Conservation (phyloP, 495 filamentous ascomycete species). For the Arthonia radiata region DNA sequence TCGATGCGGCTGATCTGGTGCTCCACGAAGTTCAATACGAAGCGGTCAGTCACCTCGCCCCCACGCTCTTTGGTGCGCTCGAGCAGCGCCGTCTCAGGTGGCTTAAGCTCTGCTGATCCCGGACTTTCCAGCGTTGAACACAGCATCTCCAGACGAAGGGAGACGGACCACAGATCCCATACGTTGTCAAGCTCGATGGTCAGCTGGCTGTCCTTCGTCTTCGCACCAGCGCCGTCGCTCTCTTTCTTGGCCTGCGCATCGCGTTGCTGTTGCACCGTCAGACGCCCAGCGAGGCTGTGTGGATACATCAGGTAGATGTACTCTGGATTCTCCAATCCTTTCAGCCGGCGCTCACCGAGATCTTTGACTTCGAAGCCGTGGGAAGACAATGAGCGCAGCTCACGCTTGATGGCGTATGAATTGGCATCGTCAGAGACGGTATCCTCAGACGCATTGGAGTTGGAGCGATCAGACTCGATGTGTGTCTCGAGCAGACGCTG, state of each 20-base stretch:
- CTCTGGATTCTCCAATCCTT: conserved; percentile 94
- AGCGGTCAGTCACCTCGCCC: conserved; percentile 67
- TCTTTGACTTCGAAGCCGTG: conserved; percentile 95
- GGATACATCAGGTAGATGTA: conserved; percentile 86
- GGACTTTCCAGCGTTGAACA: conserved; percentile 63
- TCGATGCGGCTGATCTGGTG: conserved; percentile 90
- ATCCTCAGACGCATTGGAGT: conserved; percentile 42
- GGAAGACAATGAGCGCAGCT: conserved; percentile 64
- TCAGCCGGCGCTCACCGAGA: conserved; percentile 77
- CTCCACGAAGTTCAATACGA: conserved; percentile 67
- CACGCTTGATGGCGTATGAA: conserved; percentile 52
- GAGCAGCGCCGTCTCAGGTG: conserved; percentile 57
- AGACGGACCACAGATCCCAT: conserved; percentile 77
- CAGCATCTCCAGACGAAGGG: conserved; percentile 71
- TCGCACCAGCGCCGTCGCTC: conserved; percentile 6
- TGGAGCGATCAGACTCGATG: conserved; percentile 45
- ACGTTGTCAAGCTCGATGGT: conserved; percentile 55
- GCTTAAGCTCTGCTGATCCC: conserved; percentile 26
- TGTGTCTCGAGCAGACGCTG: conserved; percentile 74
- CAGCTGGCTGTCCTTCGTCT: conserved; percentile 13
- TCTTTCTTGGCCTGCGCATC: conserved; percentile 17
- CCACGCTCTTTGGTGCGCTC: conserved; percentile 62
- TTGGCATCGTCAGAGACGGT: conserved; percentile 42
- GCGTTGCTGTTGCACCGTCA: conserved; percentile 31
- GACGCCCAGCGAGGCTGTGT: conserved; percentile 60